Evolutionary conservation across 208 protist species (phyloP).

Genomic region (Leishmania martiniquensis): DNA sequence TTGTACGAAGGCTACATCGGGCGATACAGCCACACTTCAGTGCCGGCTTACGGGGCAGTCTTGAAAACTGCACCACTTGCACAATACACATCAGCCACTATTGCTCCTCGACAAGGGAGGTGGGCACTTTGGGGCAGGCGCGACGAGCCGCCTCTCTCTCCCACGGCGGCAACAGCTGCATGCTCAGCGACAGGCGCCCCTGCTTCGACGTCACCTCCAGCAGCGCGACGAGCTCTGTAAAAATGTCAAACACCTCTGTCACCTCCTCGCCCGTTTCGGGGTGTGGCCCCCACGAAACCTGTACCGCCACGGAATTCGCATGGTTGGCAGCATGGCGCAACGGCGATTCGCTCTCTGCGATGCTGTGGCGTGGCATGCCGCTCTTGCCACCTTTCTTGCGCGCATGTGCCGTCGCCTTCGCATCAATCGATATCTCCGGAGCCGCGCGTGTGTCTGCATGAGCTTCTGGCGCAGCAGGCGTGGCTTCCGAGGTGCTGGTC

Average conservation of each 20-base stretch:
- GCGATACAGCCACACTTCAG: not conserved
- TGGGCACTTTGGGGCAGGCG: conserved; percentile 34
- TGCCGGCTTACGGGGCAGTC: not conserved
- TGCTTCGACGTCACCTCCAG: conserved; percentile 39
- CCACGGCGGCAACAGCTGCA: conserved; percentile 77
- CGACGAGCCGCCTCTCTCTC: conserved; percentile 36
- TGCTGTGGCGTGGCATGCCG: conserved; percentile 8
- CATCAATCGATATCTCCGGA: conserved; percentile 12
- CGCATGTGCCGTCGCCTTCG: conserved; percentile 29
- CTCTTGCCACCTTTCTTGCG: conserved; percentile 39
- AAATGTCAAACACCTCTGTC: conserved; percentile 46
- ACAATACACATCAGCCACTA: not conserved
- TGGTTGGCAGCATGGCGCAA: not conserved
- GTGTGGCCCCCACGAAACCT: conserved; percentile 30
- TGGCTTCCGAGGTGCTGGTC: not conserved
- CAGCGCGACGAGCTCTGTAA: conserved; percentile 45
- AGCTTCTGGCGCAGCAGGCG: not conserved
- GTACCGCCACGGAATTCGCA: not conserved
- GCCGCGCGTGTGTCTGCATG: not conserved
- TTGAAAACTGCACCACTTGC: not conserved
- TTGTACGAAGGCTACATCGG: too few species aligned
- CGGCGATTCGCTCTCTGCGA: not conserved
- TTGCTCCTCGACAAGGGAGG: conserved; percentile 21
- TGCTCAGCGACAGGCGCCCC: conserved; percentile 47
- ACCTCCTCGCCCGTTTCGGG: conserved; percentile 37